Evolutionary conservation across 2,329 filamentous ascomycete genomes (phyloP).

Genomic region (Blastomyces emzantsi): DNA sequence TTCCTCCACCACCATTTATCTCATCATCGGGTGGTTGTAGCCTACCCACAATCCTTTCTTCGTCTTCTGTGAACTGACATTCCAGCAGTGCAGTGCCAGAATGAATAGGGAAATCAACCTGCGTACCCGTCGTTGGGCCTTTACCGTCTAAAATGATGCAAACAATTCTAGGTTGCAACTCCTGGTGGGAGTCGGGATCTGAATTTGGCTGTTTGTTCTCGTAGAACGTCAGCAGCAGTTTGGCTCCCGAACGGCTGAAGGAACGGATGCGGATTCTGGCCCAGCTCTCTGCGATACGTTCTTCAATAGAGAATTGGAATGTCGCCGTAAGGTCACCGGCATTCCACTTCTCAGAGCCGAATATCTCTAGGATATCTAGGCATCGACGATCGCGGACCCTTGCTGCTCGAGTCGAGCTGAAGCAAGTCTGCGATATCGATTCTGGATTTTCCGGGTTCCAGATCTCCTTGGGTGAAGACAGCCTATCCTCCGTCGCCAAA

Average conservation of each 20-base stretch:
- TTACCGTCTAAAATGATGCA: slow-evolving; percentile 1
- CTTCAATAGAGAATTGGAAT: slow-evolving; percentile 2
- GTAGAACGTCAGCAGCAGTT: slow-evolving; percentile 7
- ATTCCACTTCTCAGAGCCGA: slow-evolving; percentile 7
- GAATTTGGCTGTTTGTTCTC: background rate
- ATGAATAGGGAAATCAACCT: slow-evolving; percentile 9
- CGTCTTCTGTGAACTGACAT: slow-evolving; percentile 9
- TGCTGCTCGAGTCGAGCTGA: slow-evolving; percentile 8
- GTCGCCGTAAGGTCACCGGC: slow-evolving; percentile 1
- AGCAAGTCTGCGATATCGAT: slow-evolving; percentile 4
- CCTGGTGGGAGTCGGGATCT: background rate
- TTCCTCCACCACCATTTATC: slow-evolving; percentile 1
- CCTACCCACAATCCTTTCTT: background rate
- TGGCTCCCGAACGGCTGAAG: slow-evolving; percentile 5
- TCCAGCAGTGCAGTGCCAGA: background rate
- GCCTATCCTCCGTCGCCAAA: slow-evolving; percentile 6
- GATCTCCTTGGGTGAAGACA: slow-evolving; percentile 3
- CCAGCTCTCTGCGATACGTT: slow-evolving; percentile 4
- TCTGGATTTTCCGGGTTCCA: slow-evolving; percentile 5
- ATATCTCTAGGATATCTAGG: slow-evolving; percentile 6
- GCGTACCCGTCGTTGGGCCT: slow-evolving; percentile 2
- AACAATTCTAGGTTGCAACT: background rate
- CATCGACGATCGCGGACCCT: slow-evolving; percentile 4
- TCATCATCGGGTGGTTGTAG: slow-evolving; percentile 3
- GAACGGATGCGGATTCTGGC: slow-evolving; percentile 7